These are phyloP conservation scores for Solanum bulbocastanum DNA, from an alignment of 257 asterid genomes.

Conservation along the genomic window DNA sequence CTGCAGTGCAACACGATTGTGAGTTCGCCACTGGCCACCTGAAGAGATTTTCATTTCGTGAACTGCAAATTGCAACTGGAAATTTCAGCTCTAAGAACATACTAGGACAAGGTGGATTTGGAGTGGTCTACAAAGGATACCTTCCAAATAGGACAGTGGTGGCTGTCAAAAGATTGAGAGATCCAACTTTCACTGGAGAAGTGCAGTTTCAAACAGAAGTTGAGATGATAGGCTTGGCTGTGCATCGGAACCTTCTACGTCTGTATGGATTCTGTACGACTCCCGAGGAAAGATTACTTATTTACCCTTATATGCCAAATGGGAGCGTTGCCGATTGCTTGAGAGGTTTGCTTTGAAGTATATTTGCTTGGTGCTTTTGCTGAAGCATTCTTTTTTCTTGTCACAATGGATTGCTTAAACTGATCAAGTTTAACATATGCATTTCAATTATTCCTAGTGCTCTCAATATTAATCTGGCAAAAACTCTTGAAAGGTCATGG, in stretches of 20 bases:
- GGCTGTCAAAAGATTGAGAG: slow-evolving; percentile 78
- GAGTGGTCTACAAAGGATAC: slow-evolving; percentile 73
- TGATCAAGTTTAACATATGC: neutral
- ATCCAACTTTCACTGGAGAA: slow-evolving; percentile 83
- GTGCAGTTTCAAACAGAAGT: slow-evolving; percentile 95
- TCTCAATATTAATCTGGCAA: neutral
- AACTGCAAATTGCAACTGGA: slow-evolving; percentile 70
- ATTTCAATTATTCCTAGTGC: neutral
- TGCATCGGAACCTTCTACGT: slow-evolving; percentile 87
- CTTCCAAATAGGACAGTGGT: slow-evolving; percentile 63
- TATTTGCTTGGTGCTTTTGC: neutral
- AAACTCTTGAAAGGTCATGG: neutral
- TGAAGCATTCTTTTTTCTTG: neutral
- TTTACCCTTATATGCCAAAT: slow-evolving; percentile 85
- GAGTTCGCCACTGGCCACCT: slow-evolving; percentile 55
- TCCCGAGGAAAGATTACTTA: slow-evolving; percentile 73
- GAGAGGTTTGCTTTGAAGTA: slow-evolving; percentile 42
- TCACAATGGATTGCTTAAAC: neutral
- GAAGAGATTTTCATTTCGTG: slow-evolving; percentile 70
- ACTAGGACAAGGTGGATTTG: slow-evolving; percentile 90
- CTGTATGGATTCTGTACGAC: slow-evolving; percentile 84
- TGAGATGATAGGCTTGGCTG: slow-evolving; percentile 88
- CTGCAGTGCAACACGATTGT: slow-evolving; percentile 73
- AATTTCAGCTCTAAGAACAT: slow-evolving; percentile 71
- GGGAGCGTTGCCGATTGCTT: slow-evolving; percentile 94